phyloP scores from a whole-genome alignment of 768 basidiomycete species.

The Psilocybe tampanensis region DNA sequence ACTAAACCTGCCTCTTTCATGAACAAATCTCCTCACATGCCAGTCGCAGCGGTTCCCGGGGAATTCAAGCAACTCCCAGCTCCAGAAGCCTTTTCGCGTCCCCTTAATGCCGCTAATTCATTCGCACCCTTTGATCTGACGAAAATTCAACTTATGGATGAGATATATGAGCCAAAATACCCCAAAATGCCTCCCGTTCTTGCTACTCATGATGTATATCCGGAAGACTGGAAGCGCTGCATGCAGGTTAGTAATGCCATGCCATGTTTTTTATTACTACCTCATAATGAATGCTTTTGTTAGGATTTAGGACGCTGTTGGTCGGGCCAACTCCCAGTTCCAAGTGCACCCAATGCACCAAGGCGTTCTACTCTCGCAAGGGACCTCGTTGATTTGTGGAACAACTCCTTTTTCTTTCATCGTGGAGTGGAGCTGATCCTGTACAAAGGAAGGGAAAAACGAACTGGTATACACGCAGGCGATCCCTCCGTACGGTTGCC shows the following conservation, averaged over 20 bases:
- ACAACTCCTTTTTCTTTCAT: constrained; percentile 69
- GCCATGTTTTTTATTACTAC: neutral
- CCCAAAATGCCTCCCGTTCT: constrained; percentile 77
- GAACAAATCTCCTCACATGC: constrained; percentile 37
- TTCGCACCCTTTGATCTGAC: constrained; percentile 72
- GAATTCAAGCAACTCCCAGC: constrained; percentile 51
- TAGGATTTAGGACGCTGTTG: constrained; percentile 78
- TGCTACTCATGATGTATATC: constrained; percentile 74
- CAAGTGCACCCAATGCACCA: constrained; percentile 49
- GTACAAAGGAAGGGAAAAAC: constrained; percentile 79
- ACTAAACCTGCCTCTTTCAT: constrained; percentile 19
- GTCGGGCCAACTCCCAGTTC: constrained; percentile 74
- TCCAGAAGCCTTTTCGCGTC: constrained; percentile 77
- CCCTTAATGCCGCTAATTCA: constrained; percentile 64
- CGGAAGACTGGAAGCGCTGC: constrained; percentile 80
- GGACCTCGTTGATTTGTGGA: constrained; percentile 84
- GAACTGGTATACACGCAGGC: constrained; percentile 65
- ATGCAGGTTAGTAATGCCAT: constrained; percentile 59
- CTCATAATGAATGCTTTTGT: neutral
- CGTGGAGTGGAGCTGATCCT: constrained; percentile 81
- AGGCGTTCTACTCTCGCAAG: constrained; percentile 61
- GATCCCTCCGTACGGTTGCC: constrained; percentile 55
- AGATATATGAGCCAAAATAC: constrained; percentile 56
- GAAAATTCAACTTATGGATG: constrained; percentile 80
- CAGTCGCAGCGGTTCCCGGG: constrained; percentile 29